phyloP scores from a whole-genome alignment of 768 basidiomycete genomes.

The Rhodocollybia butyracea region DNA sequence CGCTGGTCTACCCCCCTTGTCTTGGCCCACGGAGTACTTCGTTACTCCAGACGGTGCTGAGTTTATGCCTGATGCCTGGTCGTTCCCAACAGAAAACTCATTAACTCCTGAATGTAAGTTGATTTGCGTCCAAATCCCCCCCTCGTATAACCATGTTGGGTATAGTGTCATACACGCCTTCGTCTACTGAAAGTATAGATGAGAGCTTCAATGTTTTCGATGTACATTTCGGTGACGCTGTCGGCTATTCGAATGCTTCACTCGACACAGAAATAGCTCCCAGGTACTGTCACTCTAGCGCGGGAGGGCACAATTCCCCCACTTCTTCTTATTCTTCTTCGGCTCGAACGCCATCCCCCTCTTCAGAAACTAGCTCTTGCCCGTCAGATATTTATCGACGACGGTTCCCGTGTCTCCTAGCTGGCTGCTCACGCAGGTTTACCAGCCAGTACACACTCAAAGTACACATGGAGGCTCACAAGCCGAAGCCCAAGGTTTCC shows the following conservation, averaged over 20 bases:
- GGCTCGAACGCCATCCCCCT: background rate
- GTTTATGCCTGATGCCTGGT: background rate
- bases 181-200: background rate
- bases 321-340: background rate
- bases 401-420: constrained; percentile 44
- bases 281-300: too few species aligned
- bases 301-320: background rate
- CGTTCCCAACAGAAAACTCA: background rate
- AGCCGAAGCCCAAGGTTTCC: constrained; percentile 41
- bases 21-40: background rate
- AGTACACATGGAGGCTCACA: constrained; percentile 54
- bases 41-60: background rate
- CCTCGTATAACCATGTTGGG: background rate
- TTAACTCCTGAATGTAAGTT: background rate
- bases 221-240: background rate
- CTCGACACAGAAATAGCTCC: too few species aligned
- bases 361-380: background rate
- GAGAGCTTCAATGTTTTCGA: constrained; percentile 1
- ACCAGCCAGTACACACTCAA: constrained; percentile 52
- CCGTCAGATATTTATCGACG: constrained; percentile 16
- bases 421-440: constrained; percentile 46
- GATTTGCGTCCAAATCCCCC: background rate
- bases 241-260: too few species aligned
- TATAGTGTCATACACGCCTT: background rate
- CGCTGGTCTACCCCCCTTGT: background rate